These are phyloP conservation scores for Yarrowia yakushimensis DNA, from an alignment of 805 yeast genomes.

Conservation along the genomic window DNA sequence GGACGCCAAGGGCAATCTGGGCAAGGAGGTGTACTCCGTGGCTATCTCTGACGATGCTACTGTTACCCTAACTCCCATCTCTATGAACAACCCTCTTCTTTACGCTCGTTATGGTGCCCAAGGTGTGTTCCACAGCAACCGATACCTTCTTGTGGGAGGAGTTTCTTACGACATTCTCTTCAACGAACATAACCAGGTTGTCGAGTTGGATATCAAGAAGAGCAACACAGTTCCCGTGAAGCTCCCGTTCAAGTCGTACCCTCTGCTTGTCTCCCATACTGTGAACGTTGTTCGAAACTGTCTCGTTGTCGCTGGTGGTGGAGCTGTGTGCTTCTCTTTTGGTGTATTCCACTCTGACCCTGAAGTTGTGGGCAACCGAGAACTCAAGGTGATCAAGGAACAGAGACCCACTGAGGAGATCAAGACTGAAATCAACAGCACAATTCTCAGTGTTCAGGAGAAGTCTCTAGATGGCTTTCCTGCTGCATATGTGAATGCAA, in stretches of 20 bases:
- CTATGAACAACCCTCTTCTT: not conserved
- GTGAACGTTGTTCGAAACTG: constrained; percentile 35
- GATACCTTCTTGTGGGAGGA: constrained; percentile 52
- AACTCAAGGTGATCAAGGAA: not conserved
- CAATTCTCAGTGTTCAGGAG: constrained; percentile 7
- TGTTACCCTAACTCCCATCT: not conserved
- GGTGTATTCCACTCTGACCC: constrained; percentile 55
- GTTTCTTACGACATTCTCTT: constrained; percentile 43
- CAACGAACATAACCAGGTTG: constrained; percentile 40
- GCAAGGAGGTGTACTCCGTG: constrained; percentile 1
- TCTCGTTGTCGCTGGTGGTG: constrained; percentile 53
- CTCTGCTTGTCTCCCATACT: constrained; percentile 56
- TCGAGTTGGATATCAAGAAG: constrained; percentile 33
- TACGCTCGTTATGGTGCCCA: constrained; percentile 51
- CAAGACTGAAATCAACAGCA: not conserved
- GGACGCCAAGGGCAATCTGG: constrained; percentile 10
- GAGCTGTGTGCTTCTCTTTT: constrained; percentile 79
- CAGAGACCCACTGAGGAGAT: not conserved
- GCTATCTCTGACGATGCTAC: not conserved
- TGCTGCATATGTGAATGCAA: not conserved
- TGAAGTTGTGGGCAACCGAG: constrained; percentile 6
- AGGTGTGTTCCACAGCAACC: constrained; percentile 34
- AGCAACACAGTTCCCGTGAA: not conserved
- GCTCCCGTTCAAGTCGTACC: constrained; percentile 33
- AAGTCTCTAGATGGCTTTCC: not conserved